Percentiles rank a stretch among this genome's conserved stretches.
Evolutionary conservation across 495 filamentous ascomycete genomes (phyloP).

Genomic region (Neurospora tetraspora): DNA sequence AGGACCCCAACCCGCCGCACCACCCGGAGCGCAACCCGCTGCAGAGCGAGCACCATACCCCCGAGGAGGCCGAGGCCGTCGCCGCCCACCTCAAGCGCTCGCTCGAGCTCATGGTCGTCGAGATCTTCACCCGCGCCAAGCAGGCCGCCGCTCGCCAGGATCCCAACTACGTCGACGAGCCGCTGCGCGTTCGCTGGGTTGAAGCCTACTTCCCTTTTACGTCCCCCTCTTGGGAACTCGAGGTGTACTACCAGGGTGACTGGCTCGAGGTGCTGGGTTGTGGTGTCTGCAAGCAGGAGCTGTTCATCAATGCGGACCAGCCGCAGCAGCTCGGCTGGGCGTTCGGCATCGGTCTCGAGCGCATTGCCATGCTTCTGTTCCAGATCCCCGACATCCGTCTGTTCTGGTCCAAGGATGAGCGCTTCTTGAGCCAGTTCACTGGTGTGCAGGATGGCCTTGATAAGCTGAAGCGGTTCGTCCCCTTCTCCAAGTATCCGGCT

Average conservation of each 20-base stretch:
- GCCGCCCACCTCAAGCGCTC: slow-evolving; percentile 82
- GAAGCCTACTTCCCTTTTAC: slow-evolving; percentile 98
- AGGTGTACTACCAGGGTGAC: slow-evolving; percentile 87
- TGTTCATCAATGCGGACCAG: slow-evolving; percentile 67
- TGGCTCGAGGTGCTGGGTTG: slow-evolving; percentile 95
- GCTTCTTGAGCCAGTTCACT: slow-evolving; percentile 75
- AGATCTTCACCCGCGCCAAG: slow-evolving; percentile 74
- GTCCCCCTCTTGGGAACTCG: slow-evolving; percentile 86
- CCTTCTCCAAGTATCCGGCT: slow-evolving; percentile 81
- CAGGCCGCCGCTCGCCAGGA: slow-evolving; percentile 48
- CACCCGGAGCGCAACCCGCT: slow-evolving; percentile 77
- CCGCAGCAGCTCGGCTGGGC: slow-evolving; percentile 82
- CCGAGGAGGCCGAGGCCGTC: slow-evolving; percentile 72
- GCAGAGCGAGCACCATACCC: slow-evolving; percentile 57
- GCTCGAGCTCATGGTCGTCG: slow-evolving; percentile 77
- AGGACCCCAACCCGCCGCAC: slow-evolving; percentile 74
- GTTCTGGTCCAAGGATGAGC: slow-evolving; percentile 80
- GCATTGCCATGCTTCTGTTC: slow-evolving; percentile 94
- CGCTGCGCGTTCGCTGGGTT: slow-evolving; percentile 82
- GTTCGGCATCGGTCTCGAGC: slow-evolving; percentile 85
- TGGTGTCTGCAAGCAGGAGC: slow-evolving; percentile 75
- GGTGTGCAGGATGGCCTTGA: slow-evolving; percentile 39
- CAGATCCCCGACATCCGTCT: slow-evolving; percentile 94
- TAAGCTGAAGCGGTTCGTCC: slow-evolving; percentile 56
- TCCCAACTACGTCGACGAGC: slow-evolving; percentile 44